A percentile compares a stretch with the other conserved stretches of the same genome.
phyloP scores from a whole-genome alignment of 768 basidiomycete genomes.

The Pleurotus pulmonarius region DNA sequence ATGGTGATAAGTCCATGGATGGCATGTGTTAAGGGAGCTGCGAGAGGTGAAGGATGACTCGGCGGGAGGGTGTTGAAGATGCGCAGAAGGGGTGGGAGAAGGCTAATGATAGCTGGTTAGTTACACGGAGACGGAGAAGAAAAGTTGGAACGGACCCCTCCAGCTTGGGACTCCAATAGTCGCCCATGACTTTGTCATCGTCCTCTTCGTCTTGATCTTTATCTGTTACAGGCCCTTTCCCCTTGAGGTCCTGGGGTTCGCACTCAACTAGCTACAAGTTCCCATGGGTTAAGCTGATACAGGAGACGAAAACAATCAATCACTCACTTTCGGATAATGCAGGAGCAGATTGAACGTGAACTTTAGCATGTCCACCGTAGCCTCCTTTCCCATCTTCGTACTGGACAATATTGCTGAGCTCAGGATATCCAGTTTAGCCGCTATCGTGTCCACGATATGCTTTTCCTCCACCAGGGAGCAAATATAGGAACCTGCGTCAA shows the following conservation, averaged over 20 bases:
- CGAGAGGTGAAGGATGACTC: conserved; percentile 59
- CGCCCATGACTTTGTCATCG: conserved; percentile 54
- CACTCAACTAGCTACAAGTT: conserved; percentile 34
- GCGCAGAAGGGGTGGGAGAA: conserved; percentile 69
- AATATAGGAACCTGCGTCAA: conserved; percentile 36
- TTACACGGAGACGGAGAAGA: not conserved
- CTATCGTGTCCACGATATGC: conserved; percentile 59
- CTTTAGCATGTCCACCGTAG: conserved; percentile 82
- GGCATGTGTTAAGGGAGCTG: conserved; percentile 73
- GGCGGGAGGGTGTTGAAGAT: conserved; percentile 66
- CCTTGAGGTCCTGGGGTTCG: conserved; percentile 38
- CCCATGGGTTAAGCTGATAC: conserved; percentile 3
- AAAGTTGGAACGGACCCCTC: conserved; percentile 52
- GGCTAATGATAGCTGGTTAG: conserved; percentile 30
- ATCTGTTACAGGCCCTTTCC: conserved; percentile 16
- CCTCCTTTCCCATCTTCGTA: conserved; percentile 58
- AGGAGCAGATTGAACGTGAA: conserved; percentile 76
- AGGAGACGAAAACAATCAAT: not conserved
- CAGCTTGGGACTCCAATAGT: conserved; percentile 71
- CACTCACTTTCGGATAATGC: conserved; percentile 74
- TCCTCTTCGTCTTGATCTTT: conserved; percentile 18
- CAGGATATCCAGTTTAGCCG: conserved; percentile 56
- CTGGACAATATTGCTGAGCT: conserved; percentile 44
- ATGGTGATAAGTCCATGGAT: conserved; percentile 81
- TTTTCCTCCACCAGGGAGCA: conserved; percentile 64